Evolutionary conservation across 345 rosid genomes (phyloP).

Genomic region (Rhodomyrtus tomentosa): DNA sequence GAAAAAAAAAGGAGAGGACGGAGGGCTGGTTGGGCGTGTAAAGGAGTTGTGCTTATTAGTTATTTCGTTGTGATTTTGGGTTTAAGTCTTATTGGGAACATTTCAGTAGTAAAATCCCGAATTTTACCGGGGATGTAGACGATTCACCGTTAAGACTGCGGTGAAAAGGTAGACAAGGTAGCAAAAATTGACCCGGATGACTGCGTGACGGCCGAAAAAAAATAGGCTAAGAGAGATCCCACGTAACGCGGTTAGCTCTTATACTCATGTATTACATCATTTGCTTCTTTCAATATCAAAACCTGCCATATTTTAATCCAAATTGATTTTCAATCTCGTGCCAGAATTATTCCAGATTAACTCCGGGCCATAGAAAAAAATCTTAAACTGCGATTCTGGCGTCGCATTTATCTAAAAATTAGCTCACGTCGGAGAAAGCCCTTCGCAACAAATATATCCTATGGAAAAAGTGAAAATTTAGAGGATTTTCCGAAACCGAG

Average conservation of each 20-base stretch:
- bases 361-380: neutral
- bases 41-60: neutral
- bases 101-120: neutral
- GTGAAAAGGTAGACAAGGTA: neutral
- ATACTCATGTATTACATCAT: no score
- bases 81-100: neutral
- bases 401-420: neutral
- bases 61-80: neutral
- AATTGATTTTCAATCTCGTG: neutral
- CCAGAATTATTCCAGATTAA: neutral
- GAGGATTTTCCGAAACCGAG: neutral
- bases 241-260: accelerated
- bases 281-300: no score
- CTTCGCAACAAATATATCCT: neutral
- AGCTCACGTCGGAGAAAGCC: neutral
- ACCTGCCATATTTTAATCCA: neutral
- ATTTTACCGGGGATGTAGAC: neutral
- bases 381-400: neutral
- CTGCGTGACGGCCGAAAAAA: neutral
- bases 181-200: neutral
- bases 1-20: no score
- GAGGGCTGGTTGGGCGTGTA: no score
- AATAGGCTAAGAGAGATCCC: neutral
- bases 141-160: neutral
- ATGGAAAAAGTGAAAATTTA: accelerated